phyloP scores from a whole-genome alignment of 805 yeast species.

The Saccharomycopsis sp. region DNA sequence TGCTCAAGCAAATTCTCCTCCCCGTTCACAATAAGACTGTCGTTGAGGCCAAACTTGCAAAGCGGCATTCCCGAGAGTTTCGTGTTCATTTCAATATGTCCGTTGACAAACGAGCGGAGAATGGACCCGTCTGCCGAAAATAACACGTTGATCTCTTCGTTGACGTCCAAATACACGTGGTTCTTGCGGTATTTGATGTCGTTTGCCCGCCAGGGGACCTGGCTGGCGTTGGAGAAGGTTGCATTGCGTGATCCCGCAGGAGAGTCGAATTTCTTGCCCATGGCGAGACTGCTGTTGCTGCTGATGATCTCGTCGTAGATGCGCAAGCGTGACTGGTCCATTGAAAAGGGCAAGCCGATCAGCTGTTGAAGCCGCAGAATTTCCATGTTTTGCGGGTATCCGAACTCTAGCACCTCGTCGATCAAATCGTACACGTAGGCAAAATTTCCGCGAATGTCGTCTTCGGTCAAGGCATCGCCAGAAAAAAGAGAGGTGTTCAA shows the following conservation, averaged over 20 bases:
- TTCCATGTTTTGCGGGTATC: conserved; percentile 68
- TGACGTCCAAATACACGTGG: conserved; percentile 69
- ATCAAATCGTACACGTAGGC: conserved; percentile 65
- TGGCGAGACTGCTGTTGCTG: neutral
- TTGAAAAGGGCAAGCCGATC: neutral
- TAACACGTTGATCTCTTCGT: conserved; percentile 66
- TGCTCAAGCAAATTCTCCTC: conserved; percentile 24
- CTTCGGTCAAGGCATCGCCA: conserved; percentile 30
- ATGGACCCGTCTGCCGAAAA: conserved; percentile 60
- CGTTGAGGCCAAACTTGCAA: conserved; percentile 75
- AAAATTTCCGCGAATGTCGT: conserved; percentile 57
- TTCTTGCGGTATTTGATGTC: conserved; percentile 76
- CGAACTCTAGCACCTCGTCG: conserved; percentile 71
- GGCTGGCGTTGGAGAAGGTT: conserved; percentile 32
- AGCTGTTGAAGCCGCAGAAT: conserved; percentile 33
- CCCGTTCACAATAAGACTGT: conserved; percentile 33
- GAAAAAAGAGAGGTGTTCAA: conserved; percentile 18
- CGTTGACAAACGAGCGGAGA: conserved; percentile 67
- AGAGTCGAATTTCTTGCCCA: conserved; percentile 1
- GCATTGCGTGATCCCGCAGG: conserved; percentile 22
- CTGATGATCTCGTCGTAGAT: conserved; percentile 3
- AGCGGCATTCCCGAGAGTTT: conserved; percentile 77
- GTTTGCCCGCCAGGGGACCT: conserved; percentile 60
- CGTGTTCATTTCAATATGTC: conserved; percentile 62
- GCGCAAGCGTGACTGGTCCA: conserved; percentile 7